Evolutionary conservation across 805 yeast genomes (phyloP).

Genomic region (Cyberlindnera galapagoensis): DNA sequence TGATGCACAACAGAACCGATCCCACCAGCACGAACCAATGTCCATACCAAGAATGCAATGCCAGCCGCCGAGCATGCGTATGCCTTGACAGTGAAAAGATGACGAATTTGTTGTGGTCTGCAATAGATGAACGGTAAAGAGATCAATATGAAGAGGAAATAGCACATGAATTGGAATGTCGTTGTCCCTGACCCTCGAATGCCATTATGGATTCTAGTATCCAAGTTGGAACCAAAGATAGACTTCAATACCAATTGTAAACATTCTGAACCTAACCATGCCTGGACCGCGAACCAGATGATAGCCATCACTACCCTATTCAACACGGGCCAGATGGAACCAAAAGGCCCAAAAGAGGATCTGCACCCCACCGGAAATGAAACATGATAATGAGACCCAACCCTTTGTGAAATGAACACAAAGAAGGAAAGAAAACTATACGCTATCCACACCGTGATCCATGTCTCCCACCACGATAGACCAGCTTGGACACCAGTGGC

Average conservation of each 20-base stretch:
- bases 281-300: constrained; percentile 86
- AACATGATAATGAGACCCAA: constrained; percentile 76
- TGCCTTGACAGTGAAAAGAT: constrained; percentile 79
- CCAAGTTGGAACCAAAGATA: constrained; percentile 63
- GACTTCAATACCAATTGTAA: constrained; percentile 70
- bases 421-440: constrained; percentile 64
- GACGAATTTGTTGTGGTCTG: constrained; percentile 77
- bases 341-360: constrained; percentile 81
- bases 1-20: constrained; percentile 66
- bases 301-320: constrained; percentile 85
- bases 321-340: constrained; percentile 81
- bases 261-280: constrained; percentile 81
- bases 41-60: constrained; percentile 77
- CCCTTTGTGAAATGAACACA: constrained; percentile 64
- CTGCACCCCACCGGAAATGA: constrained; percentile 81
- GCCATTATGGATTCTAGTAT: constrained; percentile 55
- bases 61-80: constrained; percentile 78
- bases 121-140: constrained; percentile 78
- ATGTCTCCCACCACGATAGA: constrained; percentile 85
- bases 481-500: constrained; percentile 77
- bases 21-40: constrained; percentile 73
- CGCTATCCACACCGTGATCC: constrained; percentile 87
- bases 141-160: constrained; percentile 76
- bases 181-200: constrained; percentile 56
- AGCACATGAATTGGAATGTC: constrained; percentile 65